Evolutionary conservation across 2,329 filamentous ascomycete genomes (phyloP), one percentile per base, ranked within the genome.

Genomic region (Pseudogymnoascus sp.): DNA sequence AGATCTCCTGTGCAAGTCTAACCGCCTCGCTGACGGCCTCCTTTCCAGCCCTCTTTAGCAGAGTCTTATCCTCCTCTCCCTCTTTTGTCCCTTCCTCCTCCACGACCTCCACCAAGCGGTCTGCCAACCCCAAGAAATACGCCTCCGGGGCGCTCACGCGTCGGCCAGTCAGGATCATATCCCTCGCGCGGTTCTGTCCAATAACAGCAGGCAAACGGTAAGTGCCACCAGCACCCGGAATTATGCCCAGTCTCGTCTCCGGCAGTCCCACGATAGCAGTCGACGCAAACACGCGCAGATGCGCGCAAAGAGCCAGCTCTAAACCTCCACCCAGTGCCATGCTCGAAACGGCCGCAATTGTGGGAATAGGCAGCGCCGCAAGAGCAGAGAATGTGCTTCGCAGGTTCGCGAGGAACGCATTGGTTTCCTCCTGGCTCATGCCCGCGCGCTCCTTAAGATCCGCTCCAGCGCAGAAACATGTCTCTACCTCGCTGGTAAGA

Each of bases 191-290:
- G 26, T 83, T 80, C 23, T 89, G 78, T 4, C 95, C 95, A 68
- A 99, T 88, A 18, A 99, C 77, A 7, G 82, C 83, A 1, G 92
- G 91, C 0, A 99, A 85, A 8, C 95, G 87, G 75, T 91, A 91
- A 0, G 93, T 97, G 65, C 93, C 95, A 47, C 95, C 95, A 1
- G 93, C 95, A 65, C 95, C 95, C 2, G 95, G 95, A 68, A 99
- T 89, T 73, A 99, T 99, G 63, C 89, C 95, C 2, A 99, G 83
- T 2, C 93, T 83, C 1, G 95, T 97, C 75, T 99, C 95, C 1
- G 95, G 95, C 4, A 97, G 84, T 0, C 86, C 93, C 63, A 99
- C 86, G 23, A 81, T 79, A 14, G 91, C 89, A 36, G 87, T 89
- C 40, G 90, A 91, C 34, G 87, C 84, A 68, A 97, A 87, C 62